Percentiles rank a stretch among this genome's conserved stretches.
These are phyloP conservation scores for Linnemannia hyalina DNA, from an alignment of 192 early-diverging fungal genomes.

Conservation along the genomic window DNA sequence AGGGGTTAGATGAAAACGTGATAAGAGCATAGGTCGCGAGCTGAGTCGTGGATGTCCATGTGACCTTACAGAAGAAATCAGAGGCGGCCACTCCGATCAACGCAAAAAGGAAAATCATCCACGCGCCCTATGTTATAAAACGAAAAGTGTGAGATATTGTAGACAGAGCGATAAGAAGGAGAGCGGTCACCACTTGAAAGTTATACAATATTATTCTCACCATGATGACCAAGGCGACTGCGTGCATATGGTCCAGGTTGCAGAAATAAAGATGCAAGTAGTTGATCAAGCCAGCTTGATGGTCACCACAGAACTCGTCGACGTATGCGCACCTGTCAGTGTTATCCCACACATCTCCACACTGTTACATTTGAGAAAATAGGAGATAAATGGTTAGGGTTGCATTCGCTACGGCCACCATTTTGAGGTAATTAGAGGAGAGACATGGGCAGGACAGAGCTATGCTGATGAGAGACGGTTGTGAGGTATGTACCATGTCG, in stretches of 20 bases:
- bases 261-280: slow-evolving; percentile 71
- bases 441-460: no score
- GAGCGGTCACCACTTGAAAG: neutral
- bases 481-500: neutral
- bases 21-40: neutral
- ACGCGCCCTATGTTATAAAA: slow-evolving; percentile 55
- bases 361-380: slow-evolving; percentile 27
- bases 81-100: slow-evolving; percentile 82
- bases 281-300: slow-evolving; percentile 69
- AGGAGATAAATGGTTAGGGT: neutral
- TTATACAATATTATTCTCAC: slow-evolving; percentile 29
- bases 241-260: slow-evolving; percentile 27
- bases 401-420: neutral
- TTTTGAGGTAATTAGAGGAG: neutral
- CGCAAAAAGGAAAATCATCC: slow-evolving; percentile 80
- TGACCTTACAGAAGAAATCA: slow-evolving; percentile 77
- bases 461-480: neutral
- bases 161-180: neutral
- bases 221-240: slow-evolving; percentile 60
- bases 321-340: slow-evolving; percentile 70
- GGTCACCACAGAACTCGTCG: slow-evolving; percentile 68
- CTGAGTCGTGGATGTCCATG: neutral
- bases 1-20: neutral
- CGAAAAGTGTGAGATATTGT: neutral
- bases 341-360: slow-evolving; percentile 61